These are phyloP conservation scores for Vaccinium darrowii DNA, from an alignment of 148 eudicot species.

Conservation along the genomic window DNA sequence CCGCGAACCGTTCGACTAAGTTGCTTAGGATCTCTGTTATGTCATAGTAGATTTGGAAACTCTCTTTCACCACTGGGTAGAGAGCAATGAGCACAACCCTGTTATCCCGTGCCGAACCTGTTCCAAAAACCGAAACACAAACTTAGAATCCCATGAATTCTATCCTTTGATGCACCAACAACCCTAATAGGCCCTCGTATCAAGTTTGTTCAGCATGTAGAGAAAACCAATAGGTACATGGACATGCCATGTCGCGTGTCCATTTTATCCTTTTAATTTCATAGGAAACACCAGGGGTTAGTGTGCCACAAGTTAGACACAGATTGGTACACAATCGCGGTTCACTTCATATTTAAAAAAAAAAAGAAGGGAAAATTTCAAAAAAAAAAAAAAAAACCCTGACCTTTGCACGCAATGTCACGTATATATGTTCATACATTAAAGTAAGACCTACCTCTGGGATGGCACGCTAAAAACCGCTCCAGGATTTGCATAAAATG, in stretches of 20 bases:
- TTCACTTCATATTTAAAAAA: not conserved
- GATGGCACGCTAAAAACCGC: slow-evolving; percentile 72
- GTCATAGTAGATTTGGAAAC: slow-evolving; percentile 60
- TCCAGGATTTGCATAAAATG: slow-evolving; percentile 75
- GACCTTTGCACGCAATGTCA: no score
- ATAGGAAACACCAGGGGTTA: not conserved
- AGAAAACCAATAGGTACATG: no score
- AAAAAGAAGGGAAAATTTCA: no score
- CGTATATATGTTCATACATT: not conserved
- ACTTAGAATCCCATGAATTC: not conserved
- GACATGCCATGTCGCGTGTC: no score
- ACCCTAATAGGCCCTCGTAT: not conserved
- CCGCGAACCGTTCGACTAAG: slow-evolving; percentile 60
- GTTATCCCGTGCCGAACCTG: slow-evolving; percentile 67
- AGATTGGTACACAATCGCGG: not conserved
- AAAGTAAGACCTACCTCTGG: slow-evolving; percentile 50
- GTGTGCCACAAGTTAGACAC: not conserved
- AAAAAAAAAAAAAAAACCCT: no score
- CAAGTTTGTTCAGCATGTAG: not conserved
- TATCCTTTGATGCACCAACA: not conserved
- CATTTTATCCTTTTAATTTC: no score
- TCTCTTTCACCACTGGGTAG: slow-evolving; percentile 62
- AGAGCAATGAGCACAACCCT: slow-evolving; percentile 66
- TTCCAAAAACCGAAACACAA: not conserved
- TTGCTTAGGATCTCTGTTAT: slow-evolving; percentile 50